These are phyloP conservation scores for Pouteria glomerata DNA, from an alignment of 148 eudicot genomes.

Conservation along the genomic window DNA sequence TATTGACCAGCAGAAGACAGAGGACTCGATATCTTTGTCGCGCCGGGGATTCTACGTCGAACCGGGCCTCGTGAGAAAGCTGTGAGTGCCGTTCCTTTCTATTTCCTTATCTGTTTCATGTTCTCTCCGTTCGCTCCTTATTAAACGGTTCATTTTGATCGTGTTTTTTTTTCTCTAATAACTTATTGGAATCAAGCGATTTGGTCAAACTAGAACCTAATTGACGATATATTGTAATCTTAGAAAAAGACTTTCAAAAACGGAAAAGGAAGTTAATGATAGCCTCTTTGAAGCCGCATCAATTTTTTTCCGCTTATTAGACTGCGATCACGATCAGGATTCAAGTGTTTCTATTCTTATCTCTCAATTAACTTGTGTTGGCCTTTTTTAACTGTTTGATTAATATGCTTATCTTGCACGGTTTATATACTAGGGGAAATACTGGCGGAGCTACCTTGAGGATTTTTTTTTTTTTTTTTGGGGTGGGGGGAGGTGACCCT, in stretches of 20 bases:
- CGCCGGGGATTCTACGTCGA: slow-evolving; percentile 56
- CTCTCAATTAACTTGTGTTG: not conserved
- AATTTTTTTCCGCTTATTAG: not conserved
- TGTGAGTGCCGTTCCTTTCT: slow-evolving; percentile 35
- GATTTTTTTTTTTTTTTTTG: no score
- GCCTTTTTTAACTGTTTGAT: not conserved
- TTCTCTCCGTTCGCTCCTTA: no score
- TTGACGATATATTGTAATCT: not conserved
- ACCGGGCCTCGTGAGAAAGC: slow-evolving; percentile 84
- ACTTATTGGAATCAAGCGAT: no score
- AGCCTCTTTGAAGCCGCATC: not conserved
- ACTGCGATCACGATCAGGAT: not conserved
- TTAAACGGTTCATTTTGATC: no score
- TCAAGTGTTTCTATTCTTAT: not conserved
- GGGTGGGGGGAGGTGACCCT: no score
- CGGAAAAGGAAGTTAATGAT: not conserved
- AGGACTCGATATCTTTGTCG: slow-evolving; percentile 27
- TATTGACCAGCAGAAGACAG: slow-evolving; percentile 25
- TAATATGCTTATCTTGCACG: not conserved
- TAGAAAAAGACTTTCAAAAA: not conserved
- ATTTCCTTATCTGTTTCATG: no score
- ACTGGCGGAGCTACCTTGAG: no score
- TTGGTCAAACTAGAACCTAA: no score
- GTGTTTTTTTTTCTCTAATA: no score
- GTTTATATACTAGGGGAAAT: not conserved